Percentiles rank a stretch among this genome's conserved stretches.
Conservation (phyloP, 305 asterid species). For the Fraxinus xanthoxyloides region DNA sequence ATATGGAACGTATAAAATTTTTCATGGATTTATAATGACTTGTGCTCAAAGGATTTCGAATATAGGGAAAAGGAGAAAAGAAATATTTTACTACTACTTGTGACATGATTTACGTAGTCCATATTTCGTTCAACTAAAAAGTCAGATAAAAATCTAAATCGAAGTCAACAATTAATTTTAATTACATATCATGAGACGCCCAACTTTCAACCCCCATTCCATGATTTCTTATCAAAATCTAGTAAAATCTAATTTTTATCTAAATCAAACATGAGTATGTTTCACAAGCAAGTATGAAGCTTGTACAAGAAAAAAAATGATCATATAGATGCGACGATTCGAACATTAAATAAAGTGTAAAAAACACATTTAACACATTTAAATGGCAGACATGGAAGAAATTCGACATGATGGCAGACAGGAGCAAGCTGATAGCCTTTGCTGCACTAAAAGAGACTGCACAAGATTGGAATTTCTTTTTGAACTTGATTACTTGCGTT, state of each 20-base stretch:
- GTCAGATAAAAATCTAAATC: too few species aligned
- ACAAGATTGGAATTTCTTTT: slow-evolving; percentile 4
- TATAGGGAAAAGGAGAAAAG: not conserved
- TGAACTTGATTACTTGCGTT: not conserved
- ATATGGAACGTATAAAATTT: not conserved
- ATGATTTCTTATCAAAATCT: too few species aligned
- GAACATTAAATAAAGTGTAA: not conserved
- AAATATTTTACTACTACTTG: not conserved
- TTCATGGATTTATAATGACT: not conserved
- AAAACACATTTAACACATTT: not conserved
- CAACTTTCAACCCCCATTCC: not conserved
- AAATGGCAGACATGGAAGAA: not conserved
- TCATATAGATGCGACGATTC: not conserved
- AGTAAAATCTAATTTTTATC: not conserved
- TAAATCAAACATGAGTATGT: not conserved
- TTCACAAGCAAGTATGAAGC: not conserved
- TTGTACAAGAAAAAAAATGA: not conserved
- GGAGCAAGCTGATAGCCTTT: not conserved
- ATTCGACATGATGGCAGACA: not conserved
- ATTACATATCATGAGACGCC: not conserved
- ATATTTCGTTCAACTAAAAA: not conserved
- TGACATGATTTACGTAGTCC: not conserved
- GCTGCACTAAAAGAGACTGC: not conserved
- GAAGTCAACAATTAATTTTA: too few species aligned
- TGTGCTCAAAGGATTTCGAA: not conserved